Base-by-base conservation (phyloP, 75 land plant genomes). In the Chamaecyparis obtusa region DNA sequence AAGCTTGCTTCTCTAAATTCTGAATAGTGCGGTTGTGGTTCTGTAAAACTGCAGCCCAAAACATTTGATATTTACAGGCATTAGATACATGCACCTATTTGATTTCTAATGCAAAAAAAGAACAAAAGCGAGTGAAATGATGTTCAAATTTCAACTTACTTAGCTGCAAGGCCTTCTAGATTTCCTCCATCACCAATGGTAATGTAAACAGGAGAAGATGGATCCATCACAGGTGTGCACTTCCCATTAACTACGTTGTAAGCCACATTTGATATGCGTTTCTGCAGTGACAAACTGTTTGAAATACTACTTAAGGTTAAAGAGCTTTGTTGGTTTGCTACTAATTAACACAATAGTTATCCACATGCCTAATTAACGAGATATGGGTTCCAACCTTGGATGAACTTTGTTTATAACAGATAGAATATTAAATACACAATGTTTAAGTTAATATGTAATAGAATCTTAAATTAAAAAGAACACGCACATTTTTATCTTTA, bases 151-250 rank as follows among this genome's bases (percentile, higher is more conserved):
- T 51, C 49, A 69, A 88, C 91, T 90, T 89, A 95, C 96, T 91
- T 88, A 56, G 83, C 90, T 36, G 95, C 97, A 10, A 96, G 84
- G 72, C 98, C 98, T 91, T 94, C 98, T 15, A 89, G 56, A 85
- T 96, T 96, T 55, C 98, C 98, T 80, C 98, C 98, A 89, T 96
- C 98, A 39, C 98, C 98, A 85, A 96, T 90, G 37, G 93, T 94
- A 80, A 96, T 92, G 80, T 96, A 96, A 5, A 93, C 91, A 51
- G 96, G 96, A 27, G 96, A 93, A 13, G 87, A 69, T 3, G 75
- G 33, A 84, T 95, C 88, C 13, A 67, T 37, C 0, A 87, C 74
- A 32, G 98, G 98, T 16, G 80, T 88, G 83, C 98, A 94, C 4
- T 87, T 0, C 37, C 92, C 94, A 84, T 96, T 94, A 48, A 89